Evolutionary conservation across 306 rosid genomes (phyloP).

Genomic region (Amphicarpaea edgeworthii): DNA sequence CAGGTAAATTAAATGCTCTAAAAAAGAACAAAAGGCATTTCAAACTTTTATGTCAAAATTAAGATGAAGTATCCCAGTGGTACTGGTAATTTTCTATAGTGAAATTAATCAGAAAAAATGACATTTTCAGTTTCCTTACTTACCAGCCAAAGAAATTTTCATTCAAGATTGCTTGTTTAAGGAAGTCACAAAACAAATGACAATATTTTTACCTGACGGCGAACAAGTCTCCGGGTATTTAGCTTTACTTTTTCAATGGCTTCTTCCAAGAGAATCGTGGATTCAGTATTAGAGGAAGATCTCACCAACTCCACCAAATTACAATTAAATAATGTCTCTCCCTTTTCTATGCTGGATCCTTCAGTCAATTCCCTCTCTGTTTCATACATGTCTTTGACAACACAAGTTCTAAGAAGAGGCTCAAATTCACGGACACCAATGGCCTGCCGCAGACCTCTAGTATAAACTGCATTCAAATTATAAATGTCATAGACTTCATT

Average conservation of each 20-base stretch:
- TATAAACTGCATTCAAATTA: slow-evolving; percentile 68
- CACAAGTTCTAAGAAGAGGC: slow-evolving; percentile 54
- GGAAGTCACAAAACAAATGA: slow-evolving; percentile 1
- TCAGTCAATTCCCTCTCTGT: slow-evolving; percentile 43
- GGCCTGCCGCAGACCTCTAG: slow-evolving; percentile 85
- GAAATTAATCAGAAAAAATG: slow-evolving; percentile 39
- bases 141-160: slow-evolving; percentile 29
- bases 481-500: slow-evolving; percentile 82
- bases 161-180: neutral
- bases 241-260: slow-evolving; percentile 81
- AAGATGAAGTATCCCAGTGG: neutral
- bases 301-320: slow-evolving; percentile 56
- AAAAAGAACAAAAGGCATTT: neutral
- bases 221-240: slow-evolving; percentile 85
- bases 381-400: slow-evolving; percentile 38
- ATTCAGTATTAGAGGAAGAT: slow-evolving; percentile 51
- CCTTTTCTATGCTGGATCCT: slow-evolving; percentile 46
- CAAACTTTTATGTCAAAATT: slow-evolving; percentile 8
- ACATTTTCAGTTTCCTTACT: slow-evolving; percentile 35
- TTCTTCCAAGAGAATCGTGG: slow-evolving; percentile 62
- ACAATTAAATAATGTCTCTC: slow-evolving; percentile 51
- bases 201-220: slow-evolving; percentile 72
- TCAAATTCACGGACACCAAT: slow-evolving; percentile 93
- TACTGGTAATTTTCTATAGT: neutral
- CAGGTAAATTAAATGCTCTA: slow-evolving; percentile 17